phyloP scores from a whole-genome alignment of 495 filamentous ascomycete species.

The Parathielavia hyrcaniae region DNA sequence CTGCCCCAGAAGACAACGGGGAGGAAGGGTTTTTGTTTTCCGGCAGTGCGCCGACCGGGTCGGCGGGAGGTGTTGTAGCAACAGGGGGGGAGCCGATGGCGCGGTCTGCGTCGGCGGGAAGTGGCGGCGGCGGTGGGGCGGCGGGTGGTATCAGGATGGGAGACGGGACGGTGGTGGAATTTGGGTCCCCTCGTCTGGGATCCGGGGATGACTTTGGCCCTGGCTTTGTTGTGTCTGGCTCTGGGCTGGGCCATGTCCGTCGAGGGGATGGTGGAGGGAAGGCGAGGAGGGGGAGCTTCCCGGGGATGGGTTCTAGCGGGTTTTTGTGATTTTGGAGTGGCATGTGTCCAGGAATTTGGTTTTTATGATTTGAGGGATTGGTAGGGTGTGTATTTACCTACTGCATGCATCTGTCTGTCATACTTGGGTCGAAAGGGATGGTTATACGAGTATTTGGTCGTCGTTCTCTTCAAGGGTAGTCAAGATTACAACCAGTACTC shows the following conservation, averaged over 20 bases:
- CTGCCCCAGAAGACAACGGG: background rate
- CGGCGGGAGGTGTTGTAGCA: background rate
- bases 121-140: background rate
- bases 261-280: background rate
- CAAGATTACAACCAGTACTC: background rate
- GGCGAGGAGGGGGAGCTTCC: slow-evolving; percentile 1
- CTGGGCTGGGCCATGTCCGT: background rate
- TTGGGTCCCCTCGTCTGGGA: slow-evolving; percentile 19
- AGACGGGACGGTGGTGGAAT: slow-evolving; percentile 31
- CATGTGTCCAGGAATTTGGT: background rate
- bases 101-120: slow-evolving; percentile 24
- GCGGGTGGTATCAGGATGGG: slow-evolving; percentile 25
- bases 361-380: no score
- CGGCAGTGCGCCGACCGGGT: background rate
- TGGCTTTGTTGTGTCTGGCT: background rate
- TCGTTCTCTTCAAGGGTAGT: no score
- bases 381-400: no score
- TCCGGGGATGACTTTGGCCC: background rate
- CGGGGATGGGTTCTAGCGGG: background rate
- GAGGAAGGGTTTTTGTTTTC: background rate
- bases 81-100: slow-evolving; percentile 25
- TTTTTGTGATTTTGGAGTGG: slow-evolving; percentile 3
- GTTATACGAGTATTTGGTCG: no score
- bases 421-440: no score
- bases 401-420: no score